A percentile compares a stretch with the other conserved stretches of the same genome.
Conservation (phyloP, 208 protist genomes). For the Eutreptiella sp. region DNA sequence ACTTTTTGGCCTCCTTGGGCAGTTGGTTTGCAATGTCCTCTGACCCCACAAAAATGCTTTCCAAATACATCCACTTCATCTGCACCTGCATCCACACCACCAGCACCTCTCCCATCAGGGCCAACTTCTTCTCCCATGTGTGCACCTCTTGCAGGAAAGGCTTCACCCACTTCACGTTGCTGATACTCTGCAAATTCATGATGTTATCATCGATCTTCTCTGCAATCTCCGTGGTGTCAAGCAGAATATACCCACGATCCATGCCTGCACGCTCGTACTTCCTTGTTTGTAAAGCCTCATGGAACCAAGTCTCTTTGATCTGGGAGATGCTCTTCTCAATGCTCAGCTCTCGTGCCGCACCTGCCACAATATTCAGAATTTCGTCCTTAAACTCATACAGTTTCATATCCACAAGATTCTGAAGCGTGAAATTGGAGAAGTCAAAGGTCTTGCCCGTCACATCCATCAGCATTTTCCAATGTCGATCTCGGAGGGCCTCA, state of each 20-base stretch:
- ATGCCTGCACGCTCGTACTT: slow-evolving; percentile 81
- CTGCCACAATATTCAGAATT: slow-evolving; percentile 85
- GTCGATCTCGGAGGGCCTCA: slow-evolving; percentile 89
- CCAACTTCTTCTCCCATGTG: slow-evolving; percentile 91
- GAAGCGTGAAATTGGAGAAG: slow-evolving; percentile 92
- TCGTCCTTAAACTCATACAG: slow-evolving; percentile 84
- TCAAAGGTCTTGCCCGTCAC: slow-evolving; percentile 87
- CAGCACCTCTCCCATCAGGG: slow-evolving; percentile 90
- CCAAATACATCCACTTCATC: slow-evolving; percentile 98
- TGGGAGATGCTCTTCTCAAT: slow-evolving; percentile 90
- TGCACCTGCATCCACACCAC: slow-evolving; percentile 96
- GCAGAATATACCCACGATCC: slow-evolving; percentile 82
- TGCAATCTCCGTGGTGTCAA: slow-evolving; percentile 88
- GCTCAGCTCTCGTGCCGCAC: slow-evolving; percentile 84
- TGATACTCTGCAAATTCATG: slow-evolving; percentile 93
- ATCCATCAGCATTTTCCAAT: slow-evolving; percentile 95
- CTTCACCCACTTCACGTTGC: slow-evolving; percentile 89
- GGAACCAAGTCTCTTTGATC: slow-evolving; percentile 89
- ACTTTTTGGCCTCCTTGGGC: slow-evolving; percentile 94
- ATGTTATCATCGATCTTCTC: slow-evolving; percentile 95
- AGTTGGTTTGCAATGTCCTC: slow-evolving; percentile 97
- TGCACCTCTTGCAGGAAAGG: slow-evolving; percentile 91
- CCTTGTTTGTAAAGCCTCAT: slow-evolving; percentile 70
- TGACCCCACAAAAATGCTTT: slow-evolving; percentile 97
- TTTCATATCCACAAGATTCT: slow-evolving; percentile 94